Percentiles rank a stretch among this genome's conserved stretches.
Conservation (phyloP, 441 rosid species). For the Metrosideros polymorpha region DNA sequence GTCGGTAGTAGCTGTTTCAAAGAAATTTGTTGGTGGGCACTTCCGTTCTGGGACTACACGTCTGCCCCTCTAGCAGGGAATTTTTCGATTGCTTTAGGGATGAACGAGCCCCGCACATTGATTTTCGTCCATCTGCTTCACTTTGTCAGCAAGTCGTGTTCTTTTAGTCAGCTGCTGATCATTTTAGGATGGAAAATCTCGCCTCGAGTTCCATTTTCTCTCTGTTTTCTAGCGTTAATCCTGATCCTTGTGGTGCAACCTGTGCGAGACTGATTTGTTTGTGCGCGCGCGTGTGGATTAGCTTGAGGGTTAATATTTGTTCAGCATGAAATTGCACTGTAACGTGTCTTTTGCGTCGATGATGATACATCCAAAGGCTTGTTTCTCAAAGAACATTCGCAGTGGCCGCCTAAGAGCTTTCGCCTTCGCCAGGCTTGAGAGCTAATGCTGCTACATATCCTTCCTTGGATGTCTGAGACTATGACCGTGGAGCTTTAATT, state of each 20-base stretch:
- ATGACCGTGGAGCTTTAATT: not conserved
- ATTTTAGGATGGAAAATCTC: not conserved
- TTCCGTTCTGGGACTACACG: conserved; percentile 5
- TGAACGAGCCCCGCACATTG: conserved; percentile 19
- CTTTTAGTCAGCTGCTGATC: not conserved
- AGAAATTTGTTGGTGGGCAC: not conserved
- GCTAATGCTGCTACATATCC: not conserved
- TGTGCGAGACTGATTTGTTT: not conserved
- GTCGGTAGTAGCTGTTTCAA: not conserved
- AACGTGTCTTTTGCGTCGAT: conserved; percentile 6
- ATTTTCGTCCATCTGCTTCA: not conserved
- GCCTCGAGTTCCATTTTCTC: not conserved
- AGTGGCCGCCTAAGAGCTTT: not conserved
- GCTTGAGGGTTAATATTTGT: not conserved
- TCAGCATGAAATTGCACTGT: not conserved
- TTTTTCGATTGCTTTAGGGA: conserved; percentile 19
- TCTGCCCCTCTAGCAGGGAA: conserved; percentile 19
- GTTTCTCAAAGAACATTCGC: not conserved
- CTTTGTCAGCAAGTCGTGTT: not conserved
- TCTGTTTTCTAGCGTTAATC: not conserved
- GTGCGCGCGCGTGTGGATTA: not conserved
- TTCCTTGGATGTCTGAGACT: not conserved
- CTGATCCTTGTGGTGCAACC: not conserved
- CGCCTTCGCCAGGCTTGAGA: not conserved
- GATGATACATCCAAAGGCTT: conserved; percentile 17